phyloP scores from a whole-genome alignment of 164 flowering plant species.

The Kalanchoe fedtschenkoi region DNA sequence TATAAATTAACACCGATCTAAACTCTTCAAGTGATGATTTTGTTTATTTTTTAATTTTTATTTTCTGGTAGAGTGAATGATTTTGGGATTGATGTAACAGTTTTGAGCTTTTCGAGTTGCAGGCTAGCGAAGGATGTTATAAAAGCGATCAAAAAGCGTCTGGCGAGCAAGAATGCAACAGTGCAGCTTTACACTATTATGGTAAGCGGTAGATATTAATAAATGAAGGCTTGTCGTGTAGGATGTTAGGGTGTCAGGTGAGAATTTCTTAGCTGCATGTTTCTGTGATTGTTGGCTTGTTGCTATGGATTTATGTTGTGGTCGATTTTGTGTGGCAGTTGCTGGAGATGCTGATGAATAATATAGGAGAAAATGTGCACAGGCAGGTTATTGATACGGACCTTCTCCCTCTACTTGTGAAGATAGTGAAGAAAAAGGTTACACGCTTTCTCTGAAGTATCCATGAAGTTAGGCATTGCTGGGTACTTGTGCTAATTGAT shows the following conservation, averaged over 20 bases:
- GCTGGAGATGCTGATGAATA: constrained; percentile 92
- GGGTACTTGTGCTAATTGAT: not conserved
- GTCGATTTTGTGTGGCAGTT: constrained; percentile 37
- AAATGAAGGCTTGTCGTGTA: too few relatives aligned
- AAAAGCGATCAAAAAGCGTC: constrained; percentile 69
- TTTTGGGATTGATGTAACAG: not conserved
- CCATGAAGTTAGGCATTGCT: not conserved
- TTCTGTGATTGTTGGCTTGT: not conserved
- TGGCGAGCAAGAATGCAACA: constrained; percentile 56
- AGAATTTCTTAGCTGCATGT: too few relatives aligned
- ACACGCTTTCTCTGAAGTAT: not conserved
- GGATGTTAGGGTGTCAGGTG: too few relatives aligned
- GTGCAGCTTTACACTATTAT: constrained; percentile 59
- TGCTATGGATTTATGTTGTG: not conserved
- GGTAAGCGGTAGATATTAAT: too few relatives aligned
- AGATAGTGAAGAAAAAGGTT: constrained; percentile 98
- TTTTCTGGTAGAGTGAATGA: not conserved
- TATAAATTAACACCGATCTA: too few relatives aligned
- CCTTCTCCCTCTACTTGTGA: constrained; percentile 68
- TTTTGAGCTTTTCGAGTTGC: constrained; percentile 12
- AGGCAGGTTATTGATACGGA: constrained; percentile 68
- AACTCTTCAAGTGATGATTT: not conserved
- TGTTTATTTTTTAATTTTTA: not conserved
- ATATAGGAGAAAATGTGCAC: constrained; percentile 79
- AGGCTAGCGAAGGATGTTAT: constrained; percentile 76